phyloP scores from a whole-genome alignment of 441 rosid genomes.

The Corymbia citriodora region DNA sequence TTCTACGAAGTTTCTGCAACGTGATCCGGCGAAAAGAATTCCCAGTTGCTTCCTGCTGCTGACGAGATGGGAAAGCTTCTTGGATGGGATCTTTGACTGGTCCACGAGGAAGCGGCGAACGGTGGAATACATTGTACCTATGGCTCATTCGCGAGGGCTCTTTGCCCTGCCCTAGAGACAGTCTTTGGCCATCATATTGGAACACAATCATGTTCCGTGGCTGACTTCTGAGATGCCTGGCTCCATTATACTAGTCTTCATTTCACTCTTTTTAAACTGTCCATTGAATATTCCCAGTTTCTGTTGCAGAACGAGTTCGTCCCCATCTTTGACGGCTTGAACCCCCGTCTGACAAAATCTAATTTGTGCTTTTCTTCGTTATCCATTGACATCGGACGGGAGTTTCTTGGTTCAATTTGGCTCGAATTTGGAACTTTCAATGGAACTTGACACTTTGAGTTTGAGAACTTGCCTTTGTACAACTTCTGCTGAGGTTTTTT shows the following conservation, averaged over 20 bases:
- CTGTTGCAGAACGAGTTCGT: neutral
- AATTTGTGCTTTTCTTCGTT: neutral
- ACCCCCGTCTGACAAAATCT: neutral
- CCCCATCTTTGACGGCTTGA: neutral
- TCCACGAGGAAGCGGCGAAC: neutral
- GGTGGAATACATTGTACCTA: fast-evolving
- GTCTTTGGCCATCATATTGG: neutral
- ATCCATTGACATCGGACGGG: neutral
- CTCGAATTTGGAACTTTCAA: neutral
- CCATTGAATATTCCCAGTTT: neutral
- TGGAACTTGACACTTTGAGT: neutral
- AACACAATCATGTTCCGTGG: neutral
- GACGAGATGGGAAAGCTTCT: neutral
- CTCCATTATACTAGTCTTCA: neutral
- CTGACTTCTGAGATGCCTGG: neutral
- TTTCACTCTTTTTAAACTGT: neutral
- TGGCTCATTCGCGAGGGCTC: neutral
- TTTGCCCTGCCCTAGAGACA: neutral
- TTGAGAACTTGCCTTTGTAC: neutral
- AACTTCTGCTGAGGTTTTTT: neutral
- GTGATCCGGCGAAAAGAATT: neutral
- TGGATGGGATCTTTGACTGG: neutral
- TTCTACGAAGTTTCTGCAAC: neutral
- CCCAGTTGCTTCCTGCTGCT: neutral
- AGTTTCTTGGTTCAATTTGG: neutral